Evolutionary conservation across 495 filamentous ascomycete genomes (phyloP).

Genomic region (Oleoguttula mirabilis): DNA sequence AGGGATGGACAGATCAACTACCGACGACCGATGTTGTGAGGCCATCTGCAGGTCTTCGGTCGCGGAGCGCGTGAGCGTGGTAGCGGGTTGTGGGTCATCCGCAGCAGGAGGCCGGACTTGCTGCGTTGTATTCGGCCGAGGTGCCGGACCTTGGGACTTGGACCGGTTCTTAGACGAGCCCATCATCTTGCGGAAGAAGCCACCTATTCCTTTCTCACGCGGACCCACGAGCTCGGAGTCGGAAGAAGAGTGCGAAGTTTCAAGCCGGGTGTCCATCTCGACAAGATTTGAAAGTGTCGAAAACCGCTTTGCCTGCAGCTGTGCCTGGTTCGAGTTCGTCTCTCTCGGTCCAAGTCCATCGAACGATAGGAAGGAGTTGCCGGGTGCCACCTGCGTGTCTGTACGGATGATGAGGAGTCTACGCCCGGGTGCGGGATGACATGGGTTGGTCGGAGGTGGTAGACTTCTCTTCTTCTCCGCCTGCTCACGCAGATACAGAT

Average conservation of each 20-base stretch:
- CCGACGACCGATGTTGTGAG: not conserved
- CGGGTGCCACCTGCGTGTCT: conserved; percentile 44
- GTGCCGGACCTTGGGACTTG: conserved; percentile 13
- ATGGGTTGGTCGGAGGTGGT: conserved; percentile 66
- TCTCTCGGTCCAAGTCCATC: conserved; percentile 44
- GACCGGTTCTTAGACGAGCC: conserved; percentile 14
- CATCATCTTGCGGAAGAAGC: conserved; percentile 18
- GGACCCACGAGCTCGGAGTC: conserved; percentile 7
- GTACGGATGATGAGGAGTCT: conserved; percentile 85
- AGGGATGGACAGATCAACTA: not conserved
- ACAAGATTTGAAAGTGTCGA: conserved; percentile 16
- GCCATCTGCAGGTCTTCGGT: conserved; percentile 12
- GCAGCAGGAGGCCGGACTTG: not conserved
- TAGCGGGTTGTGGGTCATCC: not conserved
- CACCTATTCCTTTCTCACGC: conserved; percentile 11
- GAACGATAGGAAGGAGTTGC: conserved; percentile 51
- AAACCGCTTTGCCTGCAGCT: conserved; percentile 7
- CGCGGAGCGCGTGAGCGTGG: conserved; percentile 6
- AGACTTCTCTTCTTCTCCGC: conserved; percentile 44
- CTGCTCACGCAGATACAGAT: conserved; percentile 57
- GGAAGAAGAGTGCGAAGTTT: conserved; percentile 11
- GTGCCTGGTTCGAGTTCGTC: conserved; percentile 13
- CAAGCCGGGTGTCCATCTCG: conserved; percentile 20
- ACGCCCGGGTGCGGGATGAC: conserved; percentile 79
- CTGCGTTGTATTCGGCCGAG: not conserved